Percentiles rank a stretch among this genome's conserved stretches.
Evolutionary conservation across 1,139 yeast species (phyloP).

Genomic region (Kurtzmaniella natalensis): DNA sequence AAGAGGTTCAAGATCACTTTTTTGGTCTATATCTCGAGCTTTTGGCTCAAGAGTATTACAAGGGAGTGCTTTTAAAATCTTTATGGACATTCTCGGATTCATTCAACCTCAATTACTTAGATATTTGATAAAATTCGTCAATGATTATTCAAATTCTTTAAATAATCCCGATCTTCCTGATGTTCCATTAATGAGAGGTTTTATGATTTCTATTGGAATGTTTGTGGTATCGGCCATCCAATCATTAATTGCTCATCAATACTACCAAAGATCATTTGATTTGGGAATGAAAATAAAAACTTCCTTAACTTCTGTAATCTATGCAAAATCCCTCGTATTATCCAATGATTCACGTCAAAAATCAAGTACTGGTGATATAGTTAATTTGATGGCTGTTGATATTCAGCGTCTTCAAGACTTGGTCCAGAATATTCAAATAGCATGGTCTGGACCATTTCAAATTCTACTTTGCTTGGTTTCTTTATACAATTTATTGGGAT

Average conservation of each 20-base stretch:
- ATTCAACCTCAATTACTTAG: slow-evolving; percentile 52
- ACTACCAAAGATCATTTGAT: slow-evolving; percentile 44
- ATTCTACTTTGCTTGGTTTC: slow-evolving; percentile 53
- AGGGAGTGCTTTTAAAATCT: slow-evolving; percentile 40
- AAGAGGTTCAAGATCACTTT: slow-evolving; percentile 12
- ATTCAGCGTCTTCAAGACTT: slow-evolving; percentile 51
- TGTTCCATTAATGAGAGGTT: slow-evolving; percentile 30
- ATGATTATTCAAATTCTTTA: slow-evolving; percentile 15
- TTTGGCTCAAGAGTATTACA: slow-evolving; percentile 39
- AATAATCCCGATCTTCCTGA: slow-evolving; percentile 30
- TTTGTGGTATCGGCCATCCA: slow-evolving; percentile 39
- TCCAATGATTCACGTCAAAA: slow-evolving; percentile 44
- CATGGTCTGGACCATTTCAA: slow-evolving; percentile 59
- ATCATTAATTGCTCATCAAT: slow-evolving; percentile 45
- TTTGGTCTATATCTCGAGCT: slow-evolving; percentile 35
- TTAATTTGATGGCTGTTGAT: slow-evolving; percentile 56
- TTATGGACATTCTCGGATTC: slow-evolving; percentile 39
- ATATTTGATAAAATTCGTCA: slow-evolving; percentile 41
- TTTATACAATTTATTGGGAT: slow-evolving; percentile 55
- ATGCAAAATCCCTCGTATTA: slow-evolving; percentile 44
- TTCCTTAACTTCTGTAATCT: slow-evolving; percentile 45
- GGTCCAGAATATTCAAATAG: slow-evolving; percentile 47
- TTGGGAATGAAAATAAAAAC: slow-evolving; percentile 47
- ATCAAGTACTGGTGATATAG: slow-evolving; percentile 52
- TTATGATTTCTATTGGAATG: slow-evolving; percentile 43